Evolutionary conservation across 352 stramenopile genomes (phyloP), one percentile per base, ranked within the genome.

Genomic region (Globisporangium splendens): DNA sequence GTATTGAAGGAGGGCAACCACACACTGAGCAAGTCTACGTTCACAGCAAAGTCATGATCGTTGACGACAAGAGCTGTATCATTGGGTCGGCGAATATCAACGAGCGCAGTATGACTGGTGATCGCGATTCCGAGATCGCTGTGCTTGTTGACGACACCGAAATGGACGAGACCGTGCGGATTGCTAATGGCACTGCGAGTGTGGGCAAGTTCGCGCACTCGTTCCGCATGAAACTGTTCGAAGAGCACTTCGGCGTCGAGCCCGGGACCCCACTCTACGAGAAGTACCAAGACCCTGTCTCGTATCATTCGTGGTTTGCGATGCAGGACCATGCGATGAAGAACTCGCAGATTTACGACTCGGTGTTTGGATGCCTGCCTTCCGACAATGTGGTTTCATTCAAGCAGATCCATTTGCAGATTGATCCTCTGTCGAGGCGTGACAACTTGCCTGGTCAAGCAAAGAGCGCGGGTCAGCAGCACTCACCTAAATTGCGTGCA

Each of bases 21-120:
- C 69, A 79, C 52, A 93, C 85, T 0, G 85, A 95, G 55, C 72
- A 93, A 55, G 72, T 95, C 2, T 95, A 95, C 61, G 82, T 97
- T 20, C 91, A 97, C 72, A 95, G 77, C 60, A 97, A 97, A 68
- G 66, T 96, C 57, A 96, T 95, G 83, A 93, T 95, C 49, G 86
- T 93, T 12, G 86, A 95, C 63, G 86, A 95, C 47, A 70, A 80
- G 35, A 68, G 58, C 50, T 84, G 68, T 50, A 93, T 95, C 68
- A 91, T 95, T 31, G 86, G 86, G 12, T 91, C 79, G 3, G 86
- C 86, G 28, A 95, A 95, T 62, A 91, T 95, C 53, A 95, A 95
- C 64, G 86, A 95, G 56, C 81, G 86, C 53, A 93, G 82, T 61
- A 88, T 93, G 83, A 83, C 70, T n/a, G 86, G 86, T 39, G 83